Percentiles rank a stretch among this genome's conserved stretches.
These are phyloP conservation scores for Apiospora arundinis DNA, from an alignment of 2,329 filamentous ascomycete genomes.

Conservation along the genomic window DNA sequence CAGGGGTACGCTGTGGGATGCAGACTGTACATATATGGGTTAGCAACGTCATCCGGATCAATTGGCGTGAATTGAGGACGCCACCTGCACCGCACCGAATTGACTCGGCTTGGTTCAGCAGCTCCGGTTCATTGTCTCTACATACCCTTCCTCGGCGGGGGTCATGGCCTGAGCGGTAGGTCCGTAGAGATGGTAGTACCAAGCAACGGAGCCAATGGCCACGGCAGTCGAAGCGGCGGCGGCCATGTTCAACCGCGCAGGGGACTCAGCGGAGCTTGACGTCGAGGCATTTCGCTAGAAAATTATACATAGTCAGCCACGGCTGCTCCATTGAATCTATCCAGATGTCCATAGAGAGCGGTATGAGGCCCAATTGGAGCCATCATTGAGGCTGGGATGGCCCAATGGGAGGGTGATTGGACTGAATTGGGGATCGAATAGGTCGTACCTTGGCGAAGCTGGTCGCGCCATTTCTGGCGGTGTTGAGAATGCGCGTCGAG, in stretches of 20 bases:
- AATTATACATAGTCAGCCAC: constrained; percentile 25
- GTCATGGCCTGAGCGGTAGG: constrained; percentile 87
- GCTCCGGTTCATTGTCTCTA: constrained; percentile 37
- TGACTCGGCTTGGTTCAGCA: constrained; percentile 10
- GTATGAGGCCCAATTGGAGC: background rate
- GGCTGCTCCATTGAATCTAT: background rate
- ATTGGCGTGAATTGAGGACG: background rate
- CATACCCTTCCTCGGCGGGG: constrained; percentile 97
- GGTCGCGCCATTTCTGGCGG: constrained; percentile 75
- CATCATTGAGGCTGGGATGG: background rate
- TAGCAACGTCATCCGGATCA: background rate
- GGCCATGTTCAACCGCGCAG: constrained; percentile 84
- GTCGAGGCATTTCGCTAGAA: constrained; percentile 72
- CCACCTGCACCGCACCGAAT: background rate
- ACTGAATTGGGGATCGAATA: constrained; percentile 34
- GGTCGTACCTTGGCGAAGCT: constrained; percentile 77
- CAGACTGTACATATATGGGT: constrained; percentile 64
- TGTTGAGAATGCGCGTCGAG: constrained; percentile 84
- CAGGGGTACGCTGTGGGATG: constrained; percentile 93
- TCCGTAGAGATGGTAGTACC: constrained; percentile 98
- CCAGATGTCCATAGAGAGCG: background rate
- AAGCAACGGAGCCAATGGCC: constrained; percentile 88
- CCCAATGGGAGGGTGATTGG: constrained; percentile 27
- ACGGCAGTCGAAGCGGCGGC: constrained; percentile 85
- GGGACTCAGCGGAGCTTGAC: constrained; percentile 75